Conservation (phyloP, 2,329 filamentous ascomycete genomes). For the Fusarium sp. region DNA sequence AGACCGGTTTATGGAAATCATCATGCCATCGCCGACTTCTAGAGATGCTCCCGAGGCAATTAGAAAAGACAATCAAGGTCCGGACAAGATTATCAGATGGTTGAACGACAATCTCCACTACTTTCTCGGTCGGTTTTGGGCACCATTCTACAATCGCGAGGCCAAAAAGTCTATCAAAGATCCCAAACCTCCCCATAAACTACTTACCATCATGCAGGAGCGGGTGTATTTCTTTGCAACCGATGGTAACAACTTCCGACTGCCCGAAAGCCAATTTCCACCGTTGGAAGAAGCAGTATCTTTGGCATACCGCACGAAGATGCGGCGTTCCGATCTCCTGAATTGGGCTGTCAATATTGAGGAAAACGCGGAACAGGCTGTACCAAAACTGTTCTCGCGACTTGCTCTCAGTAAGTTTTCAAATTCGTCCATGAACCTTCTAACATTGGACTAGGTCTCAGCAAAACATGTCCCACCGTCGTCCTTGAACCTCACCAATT, state of each 20-base stretch:
- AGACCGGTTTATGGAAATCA: conserved; percentile 68
- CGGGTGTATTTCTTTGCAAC: conserved; percentile 67
- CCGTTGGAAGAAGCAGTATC: conserved; percentile 40
- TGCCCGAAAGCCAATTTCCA: conserved; percentile 30
- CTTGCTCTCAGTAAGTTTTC: conserved; percentile 61
- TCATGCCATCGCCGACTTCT: conserved; percentile 57
- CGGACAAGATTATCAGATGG: conserved; percentile 49
- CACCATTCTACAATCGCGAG: conserved; percentile 58
- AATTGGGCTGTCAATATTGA: conserved; percentile 63
- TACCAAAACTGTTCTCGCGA: conserved; percentile 68
- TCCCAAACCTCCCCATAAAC: conserved; percentile 35
- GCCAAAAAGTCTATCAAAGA: conserved; percentile 54
- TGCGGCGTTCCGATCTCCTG: conserved; percentile 57
- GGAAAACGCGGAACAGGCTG: conserved; percentile 58
- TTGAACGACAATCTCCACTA: conserved; percentile 50
- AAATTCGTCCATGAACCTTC: not conserved
- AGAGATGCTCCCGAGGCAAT: conserved; percentile 45
- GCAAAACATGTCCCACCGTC: conserved; percentile 60
- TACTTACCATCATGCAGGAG: conserved; percentile 48
- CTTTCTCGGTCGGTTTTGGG: conserved; percentile 61
- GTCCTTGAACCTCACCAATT: conserved; percentile 62
- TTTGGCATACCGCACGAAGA: conserved; percentile 44
- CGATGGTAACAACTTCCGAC: conserved; percentile 57
- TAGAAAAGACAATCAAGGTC: conserved; percentile 48
- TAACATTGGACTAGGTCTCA: conserved; percentile 57